Base-by-base conservation (phyloP, 1,284 basidiomycete species). In the Ganoderma lingzhi region DNA sequence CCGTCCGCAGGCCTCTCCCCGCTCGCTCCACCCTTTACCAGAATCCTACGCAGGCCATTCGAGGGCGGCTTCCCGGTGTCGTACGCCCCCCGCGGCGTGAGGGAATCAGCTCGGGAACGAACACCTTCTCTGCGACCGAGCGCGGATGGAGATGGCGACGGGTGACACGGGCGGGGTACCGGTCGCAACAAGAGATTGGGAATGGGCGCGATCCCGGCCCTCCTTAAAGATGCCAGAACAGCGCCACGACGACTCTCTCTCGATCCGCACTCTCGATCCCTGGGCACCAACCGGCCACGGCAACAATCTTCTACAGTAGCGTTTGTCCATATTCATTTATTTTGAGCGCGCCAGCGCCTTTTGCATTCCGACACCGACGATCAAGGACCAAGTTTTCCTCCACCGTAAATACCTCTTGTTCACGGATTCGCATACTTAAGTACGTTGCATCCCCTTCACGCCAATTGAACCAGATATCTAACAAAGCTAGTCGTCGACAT, bases 11-110 rank as follows among this genome's bases (percentile, higher is more conserved):
- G 39, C 55, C 23, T 58, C 55, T 45, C 41, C 5, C 8, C 35
- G 17, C 1, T 19, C 5, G 6, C 6, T 15, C 39, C 30, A 45
- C 9, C 12, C 55, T 4, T 32, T 65, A 44, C 65, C 59, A 67
- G 55, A 67, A 67, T 67, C 30, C 55, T n/a, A 12, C 23, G 9
- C 32, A 59, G n/a, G 53, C 23, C n/a, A 67, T 67, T 67, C 66
- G 66, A 58, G 53, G 61, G 35, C 4, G n/a, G n/a, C n/a, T n/a
- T n/a, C n/a, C n/a, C n/a, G n/a, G 30, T 32, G 28, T 55, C 32
- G 53, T 17, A n/a, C 15, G 37, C 53, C 4, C 32, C 3, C 17
- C 17, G 3, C 56, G 56, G 30, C 19, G 32, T 39, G 48, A n/a
- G 48, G 48, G 8, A 51, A 51, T 28, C 23, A 10, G 10, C 48